Evolutionary conservation across 495 filamentous ascomycete species (phyloP).

Genomic region (Lophium mytilinum): DNA sequence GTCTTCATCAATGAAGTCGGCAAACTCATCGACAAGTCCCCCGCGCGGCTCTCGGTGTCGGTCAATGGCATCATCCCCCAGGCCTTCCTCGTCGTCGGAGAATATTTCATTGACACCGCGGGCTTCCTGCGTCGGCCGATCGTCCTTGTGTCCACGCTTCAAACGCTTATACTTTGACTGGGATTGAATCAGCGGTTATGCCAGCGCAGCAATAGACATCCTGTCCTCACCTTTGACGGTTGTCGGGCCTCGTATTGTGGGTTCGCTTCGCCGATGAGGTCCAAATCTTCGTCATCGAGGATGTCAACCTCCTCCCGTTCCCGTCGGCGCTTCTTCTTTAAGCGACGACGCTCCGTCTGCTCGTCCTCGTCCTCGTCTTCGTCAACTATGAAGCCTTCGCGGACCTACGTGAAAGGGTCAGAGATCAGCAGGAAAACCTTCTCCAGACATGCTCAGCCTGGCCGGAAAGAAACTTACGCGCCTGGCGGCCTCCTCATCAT

Average conservation of each 20-base stretch:
- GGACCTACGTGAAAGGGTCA: slow-evolving; percentile 47
- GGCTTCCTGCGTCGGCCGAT: slow-evolving; percentile 47
- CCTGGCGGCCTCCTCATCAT: slow-evolving; percentile 73
- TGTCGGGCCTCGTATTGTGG: slow-evolving; percentile 59
- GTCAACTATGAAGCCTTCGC: slow-evolving; percentile 93
- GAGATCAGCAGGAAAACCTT: neutral
- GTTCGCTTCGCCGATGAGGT: slow-evolving; percentile 76
- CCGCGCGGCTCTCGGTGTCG: slow-evolving; percentile 40
- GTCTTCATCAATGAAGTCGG: slow-evolving; percentile 95
- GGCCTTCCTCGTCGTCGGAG: slow-evolving; percentile 79
- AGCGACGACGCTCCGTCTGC: slow-evolving; percentile 48
- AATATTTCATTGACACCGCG: slow-evolving; percentile 84
- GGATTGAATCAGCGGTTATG: neutral
- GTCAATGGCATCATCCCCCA: slow-evolving; percentile 29
- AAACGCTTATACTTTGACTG: slow-evolving; percentile 90
- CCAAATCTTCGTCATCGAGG: slow-evolving; percentile 92
- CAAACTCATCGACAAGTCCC: slow-evolving; percentile 74
- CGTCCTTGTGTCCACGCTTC: slow-evolving; percentile 83
- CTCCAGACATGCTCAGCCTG: neutral
- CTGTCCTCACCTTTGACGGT: slow-evolving; percentile 50
- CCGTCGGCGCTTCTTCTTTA: slow-evolving; percentile 46
- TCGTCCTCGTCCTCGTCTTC: slow-evolving; percentile 61
- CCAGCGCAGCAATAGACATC: neutral
- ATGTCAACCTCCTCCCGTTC: slow-evolving; percentile 79
- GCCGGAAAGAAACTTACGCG: slow-evolving; percentile 15